Conservation (phyloP, 2,329 filamentous ascomycete genomes). For the Apiospora sp. region DNA sequence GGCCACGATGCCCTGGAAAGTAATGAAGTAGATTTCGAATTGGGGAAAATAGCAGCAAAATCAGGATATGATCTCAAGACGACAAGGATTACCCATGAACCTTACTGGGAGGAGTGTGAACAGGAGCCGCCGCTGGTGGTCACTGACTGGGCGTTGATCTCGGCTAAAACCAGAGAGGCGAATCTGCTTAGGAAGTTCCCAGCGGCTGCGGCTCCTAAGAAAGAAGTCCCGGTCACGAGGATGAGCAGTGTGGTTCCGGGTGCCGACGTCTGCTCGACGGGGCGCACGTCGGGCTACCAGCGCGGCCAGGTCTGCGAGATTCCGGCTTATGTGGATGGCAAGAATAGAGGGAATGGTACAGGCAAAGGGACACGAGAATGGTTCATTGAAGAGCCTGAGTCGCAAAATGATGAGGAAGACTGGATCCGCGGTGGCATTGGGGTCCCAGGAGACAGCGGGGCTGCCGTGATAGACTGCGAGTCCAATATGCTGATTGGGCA, state of each 20-base stretch:
- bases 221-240: constrained; percentile 43
- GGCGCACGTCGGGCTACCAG: constrained; percentile 53
- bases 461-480: constrained; percentile 51
- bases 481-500: constrained; percentile 50
- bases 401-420: constrained; percentile 48
- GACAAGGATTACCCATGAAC: constrained; percentile 52
- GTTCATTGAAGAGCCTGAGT: constrained; percentile 52
- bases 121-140: constrained; percentile 51
- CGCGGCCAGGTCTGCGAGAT: constrained; percentile 52
- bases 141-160: constrained; percentile 54
- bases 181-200: constrained; percentile 53
- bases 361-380: constrained; percentile 53
- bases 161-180: constrained; percentile 44
- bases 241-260: constrained; percentile 46
- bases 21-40: constrained; percentile 36
- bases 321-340: constrained; percentile 51
- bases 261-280: constrained; percentile 48
- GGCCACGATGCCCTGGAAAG: constrained; percentile 47
- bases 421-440: constrained; percentile 57
- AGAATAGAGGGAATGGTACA: constrained; percentile 46
- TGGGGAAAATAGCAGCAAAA: constrained; percentile 49
- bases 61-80: constrained; percentile 53
- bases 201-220: constrained; percentile 39
- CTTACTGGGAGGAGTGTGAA: constrained; percentile 53
- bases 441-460: constrained; percentile 54